These are phyloP conservation scores for Talaromyces funiculosus DNA, from an alignment of 2,329 filamentous ascomycete genomes.

Conservation along the genomic window DNA sequence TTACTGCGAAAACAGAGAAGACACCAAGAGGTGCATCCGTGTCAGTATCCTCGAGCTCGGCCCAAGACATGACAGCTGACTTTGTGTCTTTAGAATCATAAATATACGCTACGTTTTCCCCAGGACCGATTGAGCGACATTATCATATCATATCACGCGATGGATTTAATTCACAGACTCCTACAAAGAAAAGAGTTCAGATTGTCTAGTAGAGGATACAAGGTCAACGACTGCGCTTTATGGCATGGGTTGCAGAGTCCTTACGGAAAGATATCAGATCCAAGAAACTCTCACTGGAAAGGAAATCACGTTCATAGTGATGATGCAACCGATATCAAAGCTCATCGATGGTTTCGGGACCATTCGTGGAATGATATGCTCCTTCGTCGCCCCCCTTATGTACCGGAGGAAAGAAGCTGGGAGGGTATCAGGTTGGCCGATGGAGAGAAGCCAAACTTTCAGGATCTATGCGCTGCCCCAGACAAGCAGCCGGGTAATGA, in stretches of 20 bases:
- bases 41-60: constrained; percentile 44
- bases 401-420: constrained; percentile 62
- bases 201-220: constrained; percentile 71
- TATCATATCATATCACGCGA: constrained; percentile 62
- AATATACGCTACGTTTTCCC: constrained; percentile 65
- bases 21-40: constrained; percentile 81
- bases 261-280: constrained; percentile 18
- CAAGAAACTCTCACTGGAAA: constrained; percentile 34
- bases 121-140: constrained; percentile 47
- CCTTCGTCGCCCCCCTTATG: constrained; percentile 65
- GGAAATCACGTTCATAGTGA: constrained; percentile 70
- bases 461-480: constrained; percentile 39
- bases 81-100: constrained; percentile 56
- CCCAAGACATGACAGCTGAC: background rate
- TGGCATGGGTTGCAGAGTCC: constrained; percentile 25
- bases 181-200: constrained; percentile 70
- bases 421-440: constrained; percentile 88
- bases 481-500: background rate
- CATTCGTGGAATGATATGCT: constrained; percentile 75
- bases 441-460: too few relatives aligned
- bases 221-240: constrained; percentile 52
- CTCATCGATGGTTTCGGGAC: constrained; percentile 76
- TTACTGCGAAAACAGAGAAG: constrained; percentile 69
- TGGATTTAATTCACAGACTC: constrained; percentile 68
- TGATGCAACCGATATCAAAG: constrained; percentile 84